Evolutionary conservation across 805 yeast species (phyloP).

Genomic region (Hyphopichia homilentoma): DNA sequence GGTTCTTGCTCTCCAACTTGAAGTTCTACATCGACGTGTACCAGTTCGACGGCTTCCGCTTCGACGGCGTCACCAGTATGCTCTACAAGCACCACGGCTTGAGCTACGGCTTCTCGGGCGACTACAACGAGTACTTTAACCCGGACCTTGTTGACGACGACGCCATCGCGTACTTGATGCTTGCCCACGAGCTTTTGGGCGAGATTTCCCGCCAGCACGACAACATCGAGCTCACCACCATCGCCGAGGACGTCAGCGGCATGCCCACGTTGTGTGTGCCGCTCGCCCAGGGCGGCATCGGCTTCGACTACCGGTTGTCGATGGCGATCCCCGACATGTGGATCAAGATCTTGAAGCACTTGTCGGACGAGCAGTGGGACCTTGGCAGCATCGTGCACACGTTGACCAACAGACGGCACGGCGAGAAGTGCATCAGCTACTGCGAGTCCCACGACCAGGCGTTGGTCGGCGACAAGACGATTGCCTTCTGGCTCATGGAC

Average conservation of each 20-base stretch:
- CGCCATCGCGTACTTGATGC: conserved; percentile 80
- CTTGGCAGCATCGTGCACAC: conserved; percentile 75
- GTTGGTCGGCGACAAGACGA: conserved; percentile 91
- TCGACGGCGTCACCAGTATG: conserved; percentile 96
- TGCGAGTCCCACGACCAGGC: conserved; percentile 98
- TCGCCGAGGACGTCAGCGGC: conserved; percentile 97
- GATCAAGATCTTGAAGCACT: conserved; percentile 88
- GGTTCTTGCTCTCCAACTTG: conserved; percentile 81
- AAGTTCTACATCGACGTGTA: conserved; percentile 80
- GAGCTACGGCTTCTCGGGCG: conserved; percentile 87
- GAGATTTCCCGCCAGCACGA: conserved; percentile 41
- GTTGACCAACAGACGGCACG: conserved; percentile 81
- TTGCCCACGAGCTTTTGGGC: conserved; percentile 78
- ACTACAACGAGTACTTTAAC: conserved; percentile 85
- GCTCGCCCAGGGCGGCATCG: conserved; percentile 75
- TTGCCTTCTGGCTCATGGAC: conserved; percentile 98
- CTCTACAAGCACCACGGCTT: conserved; percentile 89
- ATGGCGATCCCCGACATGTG: conserved; percentile 99
- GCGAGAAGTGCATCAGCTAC: conserved; percentile 85
- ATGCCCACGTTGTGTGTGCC: conserved; percentile 92
- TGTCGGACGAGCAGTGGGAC: conserved; percentile 87
- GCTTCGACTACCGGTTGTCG: conserved; percentile 88
- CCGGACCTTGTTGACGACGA: conserved; percentile 79
- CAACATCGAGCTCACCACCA: conserved; percentile 53
- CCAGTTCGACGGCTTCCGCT: conserved; percentile 91